Percentiles rank a stretch among this genome's conserved stretches.
phyloP scores from a whole-genome alignment of 1,284 basidiomycete genomes.

The Microbotryum violaceum region DNA sequence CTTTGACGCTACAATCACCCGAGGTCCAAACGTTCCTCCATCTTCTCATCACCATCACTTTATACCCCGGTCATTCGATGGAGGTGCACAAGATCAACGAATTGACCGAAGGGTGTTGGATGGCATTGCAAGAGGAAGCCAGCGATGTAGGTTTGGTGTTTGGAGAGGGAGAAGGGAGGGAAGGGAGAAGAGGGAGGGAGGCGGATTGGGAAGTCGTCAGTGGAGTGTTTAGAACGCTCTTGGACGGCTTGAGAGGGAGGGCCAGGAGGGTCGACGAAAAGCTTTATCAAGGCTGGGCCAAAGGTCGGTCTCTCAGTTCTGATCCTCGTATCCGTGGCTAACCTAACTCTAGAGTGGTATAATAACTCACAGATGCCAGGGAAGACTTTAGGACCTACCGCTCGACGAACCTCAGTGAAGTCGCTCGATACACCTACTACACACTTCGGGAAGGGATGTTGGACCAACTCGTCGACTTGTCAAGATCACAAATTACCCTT shows the following conservation, averaged over 20 bases:
- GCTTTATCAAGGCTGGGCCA: conserved; percentile 26
- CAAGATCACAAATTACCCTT: conserved; percentile 18
- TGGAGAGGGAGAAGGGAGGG: conserved; percentile 21
- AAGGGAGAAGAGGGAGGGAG: conserved; percentile 21
- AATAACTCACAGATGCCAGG: conserved; percentile 16
- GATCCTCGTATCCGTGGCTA: neutral
- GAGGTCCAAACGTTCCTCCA: conserved; percentile 26
- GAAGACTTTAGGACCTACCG: conserved; percentile 33
- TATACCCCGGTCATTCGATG: conserved; percentile 33
- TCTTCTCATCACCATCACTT: conserved; percentile 31
- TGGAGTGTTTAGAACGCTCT: conserved; percentile 32
- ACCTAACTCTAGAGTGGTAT: no score
- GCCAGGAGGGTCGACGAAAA: conserved; percentile 23
- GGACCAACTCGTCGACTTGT: conserved; percentile 26
- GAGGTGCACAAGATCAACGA: conserved; percentile 33
- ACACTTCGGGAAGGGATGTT: conserved; percentile 34
- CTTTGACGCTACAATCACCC: conserved; percentile 11
- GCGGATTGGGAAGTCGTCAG: conserved; percentile 30
- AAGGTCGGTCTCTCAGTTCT: conserved; percentile 18
- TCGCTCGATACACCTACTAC: conserved; percentile 34
- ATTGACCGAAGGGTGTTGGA: conserved; percentile 30
- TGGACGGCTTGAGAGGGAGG: conserved; percentile 24
- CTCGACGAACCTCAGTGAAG: conserved; percentile 27
- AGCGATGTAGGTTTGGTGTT: conserved; percentile 33
- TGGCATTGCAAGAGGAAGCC: conserved; percentile 35